These are phyloP conservation scores for Penicillium steckii DNA, from an alignment of 495 filamentous ascomycete species.

Conservation along the genomic window DNA sequence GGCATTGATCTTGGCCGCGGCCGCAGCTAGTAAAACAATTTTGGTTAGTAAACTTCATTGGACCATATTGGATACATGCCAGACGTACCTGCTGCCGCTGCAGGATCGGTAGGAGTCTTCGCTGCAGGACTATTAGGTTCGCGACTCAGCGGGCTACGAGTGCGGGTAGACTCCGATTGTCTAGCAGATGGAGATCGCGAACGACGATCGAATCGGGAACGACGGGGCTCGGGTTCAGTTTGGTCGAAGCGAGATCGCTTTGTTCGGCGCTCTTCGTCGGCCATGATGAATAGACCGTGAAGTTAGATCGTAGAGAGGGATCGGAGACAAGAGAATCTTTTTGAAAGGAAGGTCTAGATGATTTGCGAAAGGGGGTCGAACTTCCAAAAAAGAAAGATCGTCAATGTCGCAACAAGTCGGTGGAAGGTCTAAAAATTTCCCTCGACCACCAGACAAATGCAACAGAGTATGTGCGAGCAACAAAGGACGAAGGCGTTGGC, in stretches of 20 bases:
- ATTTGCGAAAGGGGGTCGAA: conserved; percentile 21
- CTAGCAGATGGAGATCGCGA: conserved; percentile 76
- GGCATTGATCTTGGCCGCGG: conserved; percentile 91
- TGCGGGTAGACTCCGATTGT: conserved; percentile 62
- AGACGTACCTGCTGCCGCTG: conserved; percentile 76
- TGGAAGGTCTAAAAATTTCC: no score
- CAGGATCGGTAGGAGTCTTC: conserved; percentile 53
- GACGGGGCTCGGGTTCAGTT: conserved; percentile 73
- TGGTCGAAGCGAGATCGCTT: conserved; percentile 94
- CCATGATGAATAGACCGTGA: conserved; percentile 51
- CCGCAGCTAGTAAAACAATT: conserved; percentile 60
- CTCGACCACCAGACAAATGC: not conserved
- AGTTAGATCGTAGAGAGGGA: not conserved
- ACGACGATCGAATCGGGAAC: conserved; percentile 80
- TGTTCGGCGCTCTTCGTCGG: conserved; percentile 71
- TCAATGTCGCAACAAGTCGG: no score
- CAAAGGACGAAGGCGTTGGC: not conserved
- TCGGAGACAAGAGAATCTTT: not conserved
- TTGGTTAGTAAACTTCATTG: no score
- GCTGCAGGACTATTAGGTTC: conserved; percentile 26
- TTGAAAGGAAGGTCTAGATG: conserved; percentile 13
- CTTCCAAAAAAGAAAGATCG: not conserved
- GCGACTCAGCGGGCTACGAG: conserved; percentile 73
- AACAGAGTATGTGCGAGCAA: not conserved
- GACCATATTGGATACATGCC: not conserved